phyloP scores from a whole-genome alignment of 1,284 basidiomycete species.

The Pisolithus thermaeus region DNA sequence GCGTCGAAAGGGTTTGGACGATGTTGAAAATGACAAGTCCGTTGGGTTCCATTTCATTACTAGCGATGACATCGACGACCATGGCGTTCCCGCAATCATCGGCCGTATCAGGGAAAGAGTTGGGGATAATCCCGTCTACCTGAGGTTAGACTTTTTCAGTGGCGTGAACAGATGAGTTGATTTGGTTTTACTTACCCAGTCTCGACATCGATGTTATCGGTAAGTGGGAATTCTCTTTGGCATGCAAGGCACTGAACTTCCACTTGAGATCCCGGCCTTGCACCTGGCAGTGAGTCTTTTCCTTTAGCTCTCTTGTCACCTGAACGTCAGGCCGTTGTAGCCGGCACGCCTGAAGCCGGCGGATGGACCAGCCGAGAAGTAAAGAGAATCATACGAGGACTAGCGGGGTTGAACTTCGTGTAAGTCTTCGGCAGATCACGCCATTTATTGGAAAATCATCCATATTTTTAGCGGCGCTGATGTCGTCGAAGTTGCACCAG shows the following conservation, averaged over 20 bases:
- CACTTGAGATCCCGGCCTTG: constrained; percentile 8
- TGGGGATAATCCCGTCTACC: constrained; percentile 66
- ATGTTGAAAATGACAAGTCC: constrained; percentile 56
- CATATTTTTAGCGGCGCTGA: constrained; percentile 28
- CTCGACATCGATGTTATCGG: constrained; percentile 78
- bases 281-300: constrained; percentile 10
- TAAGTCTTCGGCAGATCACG: neutral
- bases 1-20: constrained; percentile 42
- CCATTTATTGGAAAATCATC: neutral
- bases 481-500: constrained; percentile 34
- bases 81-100: constrained; percentile 59
- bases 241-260: neutral
- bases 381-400: constrained; percentile 13
- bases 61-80: constrained; percentile 72
- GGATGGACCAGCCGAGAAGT: constrained; percentile 14
- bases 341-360: constrained; percentile 13
- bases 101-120: constrained; percentile 57
- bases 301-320: neutral
- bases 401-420: constrained; percentile 14
- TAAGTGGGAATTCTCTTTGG: constrained; percentile 25
- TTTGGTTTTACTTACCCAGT: constrained; percentile 27
- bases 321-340: neutral
- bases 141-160: constrained; percentile 44
- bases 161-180: neutral
- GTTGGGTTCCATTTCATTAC: constrained; percentile 69